Conservation (phyloP, 257 asterid species). For the Ehretia macrophylla region DNA sequence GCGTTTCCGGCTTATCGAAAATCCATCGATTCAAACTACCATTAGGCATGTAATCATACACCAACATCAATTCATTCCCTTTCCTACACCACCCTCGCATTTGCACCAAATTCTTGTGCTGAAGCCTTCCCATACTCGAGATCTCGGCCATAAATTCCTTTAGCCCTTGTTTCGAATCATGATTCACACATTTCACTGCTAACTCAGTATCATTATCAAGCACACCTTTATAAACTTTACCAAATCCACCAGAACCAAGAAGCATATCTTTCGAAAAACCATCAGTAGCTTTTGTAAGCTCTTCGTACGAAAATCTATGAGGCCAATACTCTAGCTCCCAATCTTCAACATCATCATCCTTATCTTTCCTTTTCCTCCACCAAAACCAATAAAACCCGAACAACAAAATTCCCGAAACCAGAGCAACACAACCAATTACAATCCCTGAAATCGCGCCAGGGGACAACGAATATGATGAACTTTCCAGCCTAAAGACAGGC, state of each 20-base stretch:
- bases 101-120: conserved; percentile 76
- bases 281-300: conserved; percentile 51
- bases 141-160: conserved; percentile 93
- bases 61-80: conserved; percentile 56
- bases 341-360: conserved; percentile 70
- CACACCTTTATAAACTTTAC: conserved; percentile 67
- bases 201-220: conserved; percentile 44
- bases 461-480: conserved; percentile 35
- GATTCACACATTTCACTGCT: conserved; percentile 77
- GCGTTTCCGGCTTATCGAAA: conserved; percentile 46
- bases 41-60: conserved; percentile 81
- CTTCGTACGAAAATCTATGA: conserved; percentile 63
- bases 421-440: conserved; percentile 38
- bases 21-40: conserved; percentile 77
- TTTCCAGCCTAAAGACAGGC: conserved; percentile 41
- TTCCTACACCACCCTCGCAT: conserved; percentile 88
- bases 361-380: conserved; percentile 43
- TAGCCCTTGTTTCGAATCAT: conserved; percentile 74
- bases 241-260: conserved; percentile 76
- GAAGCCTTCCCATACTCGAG: conserved; percentile 75
- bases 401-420: conserved; percentile 17
- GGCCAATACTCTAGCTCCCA: conserved; percentile 95
- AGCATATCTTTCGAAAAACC: conserved; percentile 46
- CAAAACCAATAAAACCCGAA: conserved; percentile 47
- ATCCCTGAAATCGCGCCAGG: conserved; percentile 51